Evolutionary conservation across 805 yeast species (phyloP), one percentile per base, ranked within the genome.

Genomic region (Candida multigemmis): DNA sequence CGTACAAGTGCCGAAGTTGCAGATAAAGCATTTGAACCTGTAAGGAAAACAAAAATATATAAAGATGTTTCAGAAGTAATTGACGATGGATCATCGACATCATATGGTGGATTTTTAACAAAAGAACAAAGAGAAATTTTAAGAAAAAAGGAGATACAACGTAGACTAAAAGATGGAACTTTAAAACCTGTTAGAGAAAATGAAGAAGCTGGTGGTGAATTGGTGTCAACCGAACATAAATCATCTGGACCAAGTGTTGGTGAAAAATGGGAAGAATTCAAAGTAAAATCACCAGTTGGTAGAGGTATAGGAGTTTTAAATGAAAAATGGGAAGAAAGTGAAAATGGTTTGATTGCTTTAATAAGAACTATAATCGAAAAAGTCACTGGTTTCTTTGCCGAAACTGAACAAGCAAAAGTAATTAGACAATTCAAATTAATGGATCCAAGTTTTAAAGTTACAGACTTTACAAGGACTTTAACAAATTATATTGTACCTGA

Each of bases 381-480:
- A 48, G 60, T 91, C 31, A 78, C 91, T 26, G 85, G 94, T 5
- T 76, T 87, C 46, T 87, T 87, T 48, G 91, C 91, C 21, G 99
- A 91, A 60, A 91, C 97, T 19, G 99, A 91, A 61, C 76, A 83
- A 37, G 96, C 95, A 13, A 80, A 80, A 53, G 98, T 87, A n/a
- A 66, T 82, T 37, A 76, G 80, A 40, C 74, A 78, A 47, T 84
- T 91, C 62, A 81, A 74, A 58, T 71, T 75, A 49, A 77, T 89
- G 71, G 99, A 91, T 56, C 95, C 97, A 28, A 64, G 72, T 21
- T 91, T 91, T 66, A 76, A 74, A 36, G 67, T 73, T 42, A 89
- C 84, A 34, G 73, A 68, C 32, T 87, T 91, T 63, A 70, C 78
- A 36, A 74, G 69, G 40, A 87, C 89, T 33, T 67, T 89, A 46